Percentiles rank a stretch among this genome's conserved stretches.
phyloP scores from a whole-genome alignment of 768 basidiomycete species.

The Lactifluus pinguis region DNA sequence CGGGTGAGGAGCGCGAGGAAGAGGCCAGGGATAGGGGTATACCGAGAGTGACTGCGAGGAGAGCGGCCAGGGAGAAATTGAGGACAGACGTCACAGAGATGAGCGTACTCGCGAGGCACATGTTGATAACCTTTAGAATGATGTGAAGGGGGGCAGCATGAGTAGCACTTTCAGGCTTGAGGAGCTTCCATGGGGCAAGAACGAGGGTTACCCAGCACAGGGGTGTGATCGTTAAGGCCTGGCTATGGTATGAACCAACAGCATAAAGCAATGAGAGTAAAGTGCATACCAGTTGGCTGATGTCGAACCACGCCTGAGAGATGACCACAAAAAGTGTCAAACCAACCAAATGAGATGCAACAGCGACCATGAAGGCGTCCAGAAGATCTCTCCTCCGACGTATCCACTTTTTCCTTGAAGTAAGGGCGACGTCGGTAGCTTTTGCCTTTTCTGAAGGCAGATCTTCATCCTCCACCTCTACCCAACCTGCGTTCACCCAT shows the following conservation, averaged over 20 bases:
- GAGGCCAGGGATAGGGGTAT: slow-evolving; percentile 48
- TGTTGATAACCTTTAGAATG: slow-evolving; percentile 62
- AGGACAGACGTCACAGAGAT: slow-evolving; percentile 81
- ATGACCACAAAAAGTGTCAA: slow-evolving; percentile 40
- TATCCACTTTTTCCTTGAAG: slow-evolving; percentile 29
- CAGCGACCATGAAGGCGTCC: slow-evolving; percentile 42
- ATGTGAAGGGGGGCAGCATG: slow-evolving; percentile 33
- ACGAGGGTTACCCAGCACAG: slow-evolving; percentile 16
- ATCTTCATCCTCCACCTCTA: slow-evolving; percentile 11
- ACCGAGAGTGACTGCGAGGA: slow-evolving; percentile 55
- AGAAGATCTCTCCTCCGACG: slow-evolving; percentile 47
- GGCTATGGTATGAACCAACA: neutral
- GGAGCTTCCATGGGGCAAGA: slow-evolving; percentile 26
- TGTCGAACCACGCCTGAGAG: slow-evolving; percentile 37
- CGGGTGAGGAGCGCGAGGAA: slow-evolving; percentile 24
- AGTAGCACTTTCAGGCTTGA: slow-evolving; percentile 19
- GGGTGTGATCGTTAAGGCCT: slow-evolving; percentile 2
- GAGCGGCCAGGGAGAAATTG: slow-evolving; percentile 84
- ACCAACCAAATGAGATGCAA: slow-evolving; percentile 49
- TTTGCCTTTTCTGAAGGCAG: neutral
- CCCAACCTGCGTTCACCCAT: slow-evolving; percentile 66
- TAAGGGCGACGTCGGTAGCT: neutral
- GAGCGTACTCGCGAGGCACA: slow-evolving; percentile 78
- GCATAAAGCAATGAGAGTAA: neutral
- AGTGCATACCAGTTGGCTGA: slow-evolving; percentile 33